Evolutionary conservation across 2,329 filamentous ascomycete genomes (phyloP), one percentile per base, ranked within the genome.

Genomic region (Sphaerulina vaccinii): DNA sequence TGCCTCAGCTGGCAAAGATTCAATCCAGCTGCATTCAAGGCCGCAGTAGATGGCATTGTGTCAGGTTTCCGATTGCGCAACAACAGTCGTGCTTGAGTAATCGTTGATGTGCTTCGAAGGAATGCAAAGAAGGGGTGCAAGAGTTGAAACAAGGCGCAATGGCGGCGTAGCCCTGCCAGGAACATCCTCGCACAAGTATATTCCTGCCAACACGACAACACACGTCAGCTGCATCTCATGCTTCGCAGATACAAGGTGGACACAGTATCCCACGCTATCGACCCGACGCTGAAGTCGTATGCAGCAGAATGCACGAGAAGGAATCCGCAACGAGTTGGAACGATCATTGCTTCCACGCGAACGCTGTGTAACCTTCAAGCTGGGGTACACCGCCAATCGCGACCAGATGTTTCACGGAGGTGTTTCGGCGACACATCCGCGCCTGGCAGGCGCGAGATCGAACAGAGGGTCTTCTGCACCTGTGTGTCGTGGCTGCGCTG

Each of bases 1-100:
- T 52, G 49, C 27, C 51, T 41, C 24, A 65, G 48, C 18, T 62
- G 56, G 29, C 52, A 35, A 18, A 58, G 52, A 33, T 52, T 55
- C 23, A 44, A 38, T 19, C 51, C 55, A 23, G 55, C 49, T 16
- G 57, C 44, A 24, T 43, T 37, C 48, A 60, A 41, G 15, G 54
- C 54, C 19, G 51, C 24, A 23, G 51, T 45, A 21, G 46, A 45
- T n/a, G 46, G 40, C 45, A 50, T 49, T 3, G 27, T 54, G 27
- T 41, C 45, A 23, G 22, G 21, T 33, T 37, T 46, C 7, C 19
- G 18, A 19, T 9, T 11, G 15, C 18, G 21, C 40, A 29, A 32
- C 13, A 29, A 2, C 15, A 38, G 21, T 18, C 7, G 36, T 13
- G 11, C n/a, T 21, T 19, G 7, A 13, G 16, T n/a, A n/a, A 18